Evolutionary conservation across 1,284 basidiomycete species (phyloP).

Genomic region (Somion occarium): DNA sequence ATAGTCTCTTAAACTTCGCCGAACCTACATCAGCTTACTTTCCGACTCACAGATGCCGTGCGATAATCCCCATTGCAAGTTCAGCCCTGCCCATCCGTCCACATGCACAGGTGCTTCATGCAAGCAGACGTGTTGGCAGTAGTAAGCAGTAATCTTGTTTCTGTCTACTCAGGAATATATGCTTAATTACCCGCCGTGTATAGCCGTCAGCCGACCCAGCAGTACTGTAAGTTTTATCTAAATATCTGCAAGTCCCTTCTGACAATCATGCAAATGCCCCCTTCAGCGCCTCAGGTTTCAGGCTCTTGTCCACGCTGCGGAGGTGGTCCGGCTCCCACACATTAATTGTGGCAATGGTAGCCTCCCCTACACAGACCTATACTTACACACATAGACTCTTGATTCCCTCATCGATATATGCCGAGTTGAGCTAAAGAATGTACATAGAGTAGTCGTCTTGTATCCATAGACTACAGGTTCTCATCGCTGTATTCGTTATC

Average conservation of each 20-base stretch:
- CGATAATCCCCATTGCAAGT: constrained; percentile 21
- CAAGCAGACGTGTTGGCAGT: constrained; percentile 27
- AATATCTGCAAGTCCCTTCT: not conserved
- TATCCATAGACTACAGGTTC: not conserved
- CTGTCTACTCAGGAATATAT: constrained; percentile 3
- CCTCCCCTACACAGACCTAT: not conserved
- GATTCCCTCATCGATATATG: not conserved
- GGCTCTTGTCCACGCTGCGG: constrained; percentile 12
- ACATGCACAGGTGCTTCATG: constrained; percentile 19
- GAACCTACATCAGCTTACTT: not conserved
- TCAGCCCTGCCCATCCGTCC: constrained; percentile 22
- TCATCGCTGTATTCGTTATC: not conserved
- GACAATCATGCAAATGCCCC: not conserved
- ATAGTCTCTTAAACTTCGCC: not conserved
- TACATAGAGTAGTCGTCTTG: not conserved
- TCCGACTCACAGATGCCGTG: constrained; percentile 21
- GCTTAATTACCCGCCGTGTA: not conserved
- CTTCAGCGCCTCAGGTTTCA: constrained; percentile 13
- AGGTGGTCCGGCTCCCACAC: not conserved
- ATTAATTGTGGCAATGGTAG: not conserved
- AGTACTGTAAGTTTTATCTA: constrained; percentile 26
- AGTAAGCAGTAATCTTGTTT: constrained; percentile 14
- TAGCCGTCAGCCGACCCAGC: constrained; percentile 25
- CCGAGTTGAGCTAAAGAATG: too few relatives aligned
- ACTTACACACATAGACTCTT: too few relatives aligned